Percentiles rank a stretch among this genome's conserved stretches.
Conservation (phyloP, 2,329 filamentous ascomycete species). For the Penicillium expansum region DNA sequence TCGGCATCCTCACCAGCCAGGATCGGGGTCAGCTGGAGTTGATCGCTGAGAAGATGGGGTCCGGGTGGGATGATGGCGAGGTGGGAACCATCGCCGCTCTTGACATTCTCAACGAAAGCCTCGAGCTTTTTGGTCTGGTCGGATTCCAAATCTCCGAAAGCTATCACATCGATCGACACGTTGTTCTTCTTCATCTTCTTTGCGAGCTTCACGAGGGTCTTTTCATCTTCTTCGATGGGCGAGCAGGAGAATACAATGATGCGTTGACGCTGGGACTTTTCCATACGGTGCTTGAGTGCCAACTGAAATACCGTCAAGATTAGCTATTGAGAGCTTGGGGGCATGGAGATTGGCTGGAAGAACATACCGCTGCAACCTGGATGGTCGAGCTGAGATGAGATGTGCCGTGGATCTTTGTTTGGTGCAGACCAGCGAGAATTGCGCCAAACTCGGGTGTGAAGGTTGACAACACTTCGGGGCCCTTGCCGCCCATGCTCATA, state of each 20-base stretch:
- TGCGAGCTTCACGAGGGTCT: constrained; percentile 80
- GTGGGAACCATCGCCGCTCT: constrained; percentile 86
- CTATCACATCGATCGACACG: constrained; percentile 88
- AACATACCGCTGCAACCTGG: constrained; percentile 84
- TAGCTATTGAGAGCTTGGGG: constrained; percentile 11
- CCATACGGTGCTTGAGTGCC: constrained; percentile 95
- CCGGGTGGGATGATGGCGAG: constrained; percentile 87
- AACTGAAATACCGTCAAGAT: constrained; percentile 56
- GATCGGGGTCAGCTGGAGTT: constrained; percentile 85
- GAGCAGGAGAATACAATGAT: constrained; percentile 98
- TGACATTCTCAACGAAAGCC: constrained; percentile 90
- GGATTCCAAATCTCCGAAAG: constrained; percentile 90
- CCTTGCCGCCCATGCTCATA: constrained; percentile 98
- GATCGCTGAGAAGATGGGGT: constrained; percentile 87
- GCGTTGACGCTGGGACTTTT: constrained; percentile 92
- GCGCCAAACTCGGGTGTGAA: constrained; percentile 95
- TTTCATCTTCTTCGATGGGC: constrained; percentile 83
- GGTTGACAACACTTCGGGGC: constrained; percentile 95
- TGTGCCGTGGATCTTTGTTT: constrained; percentile 88
- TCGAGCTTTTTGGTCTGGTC: constrained; percentile 86
- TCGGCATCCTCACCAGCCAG: constrained; percentile 76
- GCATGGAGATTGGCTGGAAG: neutral
- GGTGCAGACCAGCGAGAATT: constrained; percentile 86
- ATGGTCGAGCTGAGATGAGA: constrained; percentile 90
- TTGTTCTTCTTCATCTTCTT: constrained; percentile 99